Conservation (phyloP, 1,284 basidiomycete species). For the Agaricales sp. region DNA sequence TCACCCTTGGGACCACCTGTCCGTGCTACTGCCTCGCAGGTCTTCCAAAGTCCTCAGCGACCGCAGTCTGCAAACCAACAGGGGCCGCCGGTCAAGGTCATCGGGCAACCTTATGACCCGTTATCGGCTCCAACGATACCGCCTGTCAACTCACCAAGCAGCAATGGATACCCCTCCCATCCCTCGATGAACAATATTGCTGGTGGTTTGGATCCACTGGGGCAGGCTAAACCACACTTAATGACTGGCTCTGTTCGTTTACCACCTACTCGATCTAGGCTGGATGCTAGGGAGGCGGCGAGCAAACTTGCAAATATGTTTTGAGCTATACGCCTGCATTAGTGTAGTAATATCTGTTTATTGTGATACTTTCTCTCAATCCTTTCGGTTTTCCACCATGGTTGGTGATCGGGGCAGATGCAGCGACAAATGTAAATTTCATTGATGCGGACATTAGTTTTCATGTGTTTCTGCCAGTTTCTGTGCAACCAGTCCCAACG, state of each 20-base stretch:
- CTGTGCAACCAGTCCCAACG: too few relatives aligned
- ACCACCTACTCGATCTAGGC: slow-evolving; percentile 51
- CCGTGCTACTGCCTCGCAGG: slow-evolving; percentile 8
- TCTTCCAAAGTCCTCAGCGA: neutral
- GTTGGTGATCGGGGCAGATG: too few relatives aligned
- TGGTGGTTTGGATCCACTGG: slow-evolving; percentile 49
- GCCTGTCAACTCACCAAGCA: too few relatives aligned
- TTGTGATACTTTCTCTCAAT: too few relatives aligned
- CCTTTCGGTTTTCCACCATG: too few relatives aligned
- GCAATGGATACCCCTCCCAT: too few relatives aligned
- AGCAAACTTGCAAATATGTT: slow-evolving; percentile 84
- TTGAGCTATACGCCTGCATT: too few relatives aligned
- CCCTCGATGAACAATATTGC: too few relatives aligned
- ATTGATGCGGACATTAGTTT: too few relatives aligned
- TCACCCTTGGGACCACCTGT: slow-evolving; percentile 22
- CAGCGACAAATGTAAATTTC: too few relatives aligned
- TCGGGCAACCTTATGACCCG: neutral
- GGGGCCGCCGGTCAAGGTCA: slow-evolving; percentile 8
- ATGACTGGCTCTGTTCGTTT: slow-evolving; percentile 62
- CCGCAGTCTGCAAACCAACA: slow-evolving; percentile 11
- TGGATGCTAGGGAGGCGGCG: slow-evolving; percentile 77
- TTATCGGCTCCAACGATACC: neutral
- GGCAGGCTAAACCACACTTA: slow-evolving; percentile 40
- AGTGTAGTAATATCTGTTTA: too few relatives aligned
- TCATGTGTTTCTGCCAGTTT: too few relatives aligned